These are phyloP conservation scores for Aspergillus quadricinctus DNA, from an alignment of 2,329 filamentous ascomycete genomes.

Conservation along the genomic window DNA sequence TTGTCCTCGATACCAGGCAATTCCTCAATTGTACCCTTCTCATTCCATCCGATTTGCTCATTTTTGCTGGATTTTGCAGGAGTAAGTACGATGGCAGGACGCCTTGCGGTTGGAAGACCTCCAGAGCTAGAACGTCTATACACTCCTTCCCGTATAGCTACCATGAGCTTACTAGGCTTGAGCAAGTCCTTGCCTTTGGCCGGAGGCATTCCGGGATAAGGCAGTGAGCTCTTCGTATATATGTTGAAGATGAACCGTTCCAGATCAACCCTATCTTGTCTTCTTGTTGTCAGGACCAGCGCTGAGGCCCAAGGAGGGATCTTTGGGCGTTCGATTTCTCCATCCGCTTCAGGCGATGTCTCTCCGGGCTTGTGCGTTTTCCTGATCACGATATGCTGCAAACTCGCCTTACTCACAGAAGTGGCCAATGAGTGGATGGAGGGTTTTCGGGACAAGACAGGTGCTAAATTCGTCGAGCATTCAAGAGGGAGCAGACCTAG, in stretches of 20 bases:
- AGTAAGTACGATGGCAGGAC: not conserved
- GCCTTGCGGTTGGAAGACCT: slow-evolving; percentile 10
- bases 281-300: slow-evolving; percentile 67
- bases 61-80: not conserved
- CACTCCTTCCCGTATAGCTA: slow-evolving; percentile 74
- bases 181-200: slow-evolving; percentile 67
- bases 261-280: slow-evolving; percentile 71
- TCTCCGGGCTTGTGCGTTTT: slow-evolving; percentile 66
- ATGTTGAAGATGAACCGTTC: slow-evolving; percentile 72
- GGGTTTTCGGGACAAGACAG: slow-evolving; percentile 51
- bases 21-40: not conserved
- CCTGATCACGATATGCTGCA: slow-evolving; percentile 77
- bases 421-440: slow-evolving; percentile 78
- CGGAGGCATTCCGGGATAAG: slow-evolving; percentile 74
- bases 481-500: slow-evolving; percentile 71
- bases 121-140: slow-evolving; percentile 64
- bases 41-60: not conserved
- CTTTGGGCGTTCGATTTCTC: slow-evolving; percentile 70
- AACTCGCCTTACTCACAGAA: slow-evolving; percentile 61
- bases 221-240: slow-evolving; percentile 76
- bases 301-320: slow-evolving; percentile 68
- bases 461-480: slow-evolving; percentile 68
- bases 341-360: slow-evolving; percentile 40
- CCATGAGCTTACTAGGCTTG: slow-evolving; percentile 72
- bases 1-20: slow-evolving; percentile 2